These are phyloP conservation scores for Sparassis latifolia DNA, from an alignment of 1,284 basidiomycete species.

Conservation along the genomic window DNA sequence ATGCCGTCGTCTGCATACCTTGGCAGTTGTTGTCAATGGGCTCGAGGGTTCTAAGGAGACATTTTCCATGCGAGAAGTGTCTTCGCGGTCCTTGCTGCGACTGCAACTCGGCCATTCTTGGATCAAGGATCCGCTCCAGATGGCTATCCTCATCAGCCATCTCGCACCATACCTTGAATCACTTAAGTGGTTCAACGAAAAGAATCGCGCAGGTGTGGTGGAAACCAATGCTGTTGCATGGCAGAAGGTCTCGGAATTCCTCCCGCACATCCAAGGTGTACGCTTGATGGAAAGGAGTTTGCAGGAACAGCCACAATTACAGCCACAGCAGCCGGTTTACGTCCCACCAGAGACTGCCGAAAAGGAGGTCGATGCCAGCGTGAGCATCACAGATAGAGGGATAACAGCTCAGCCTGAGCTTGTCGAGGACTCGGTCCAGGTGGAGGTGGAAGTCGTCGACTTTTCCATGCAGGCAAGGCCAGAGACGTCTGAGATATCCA, in stretches of 20 bases:
- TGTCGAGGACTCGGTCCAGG: conserved; percentile 41
- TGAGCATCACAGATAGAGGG: conserved; percentile 37
- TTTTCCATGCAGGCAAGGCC: conserved; percentile 25
- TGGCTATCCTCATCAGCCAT: conserved; percentile 67
- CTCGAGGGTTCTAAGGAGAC: conserved; percentile 36
- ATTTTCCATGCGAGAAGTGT: conserved; percentile 37
- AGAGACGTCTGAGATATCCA: conserved; percentile 17
- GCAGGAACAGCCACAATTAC: conserved; percentile 17
- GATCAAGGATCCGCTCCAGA: conserved; percentile 57
- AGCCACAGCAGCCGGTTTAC: conserved; percentile 26
- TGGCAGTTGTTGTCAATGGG: conserved; percentile 60
- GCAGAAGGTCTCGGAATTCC: conserved; percentile 58
- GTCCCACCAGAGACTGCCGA: conserved; percentile 22
- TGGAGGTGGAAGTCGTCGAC: conserved; percentile 38
- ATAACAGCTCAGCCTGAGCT: conserved; percentile 42
- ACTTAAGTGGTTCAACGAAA: conserved; percentile 69
- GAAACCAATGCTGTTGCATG: conserved; percentile 61
- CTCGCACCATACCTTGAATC: conserved; percentile 61
- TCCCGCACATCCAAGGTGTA: conserved; percentile 63
- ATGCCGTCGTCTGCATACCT: conserved; percentile 56
- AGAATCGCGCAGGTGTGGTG: conserved; percentile 60
- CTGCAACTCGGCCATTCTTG: conserved; percentile 71
- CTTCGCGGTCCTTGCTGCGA: conserved; percentile 57
- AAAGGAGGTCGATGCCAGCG: conserved; percentile 52
- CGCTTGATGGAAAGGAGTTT: conserved; percentile 49